Evolutionary conservation across 1,284 basidiomycete genomes (phyloP).

Genomic region (Microbotryum saponariae): DNA sequence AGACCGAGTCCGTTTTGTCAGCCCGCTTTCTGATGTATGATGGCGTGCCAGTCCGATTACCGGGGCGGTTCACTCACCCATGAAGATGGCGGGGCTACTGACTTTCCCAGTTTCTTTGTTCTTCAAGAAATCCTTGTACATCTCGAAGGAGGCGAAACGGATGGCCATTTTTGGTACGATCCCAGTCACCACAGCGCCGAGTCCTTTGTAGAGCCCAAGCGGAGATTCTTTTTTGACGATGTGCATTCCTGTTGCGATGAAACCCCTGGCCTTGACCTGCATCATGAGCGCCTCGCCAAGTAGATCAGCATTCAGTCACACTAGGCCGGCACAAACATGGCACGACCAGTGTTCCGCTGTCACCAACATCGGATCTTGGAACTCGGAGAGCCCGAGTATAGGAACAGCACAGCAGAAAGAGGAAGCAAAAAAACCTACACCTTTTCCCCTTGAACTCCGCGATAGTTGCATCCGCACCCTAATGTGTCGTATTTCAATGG

Average conservation of each 20-base stretch:
- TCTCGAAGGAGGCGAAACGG: conserved; percentile 94
- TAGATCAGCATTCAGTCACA: background rate
- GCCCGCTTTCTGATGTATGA: background rate
- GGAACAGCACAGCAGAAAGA: background rate
- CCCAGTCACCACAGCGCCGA: conserved; percentile 92
- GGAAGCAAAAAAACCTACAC: conserved; percentile 49
- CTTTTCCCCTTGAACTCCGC: conserved; percentile 62
- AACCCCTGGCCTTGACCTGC: conserved; percentile 84
- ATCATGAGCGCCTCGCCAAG: background rate
- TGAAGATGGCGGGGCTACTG: conserved; percentile 62
- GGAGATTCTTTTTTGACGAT: conserved; percentile 89
- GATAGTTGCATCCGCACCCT: conserved; percentile 44
- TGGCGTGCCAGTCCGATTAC: background rate
- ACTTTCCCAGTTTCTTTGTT: conserved; percentile 69
- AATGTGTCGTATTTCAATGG: too few species aligned
- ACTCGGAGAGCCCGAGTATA: background rate
- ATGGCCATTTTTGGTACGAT: conserved; percentile 99
- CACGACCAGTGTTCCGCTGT: background rate
- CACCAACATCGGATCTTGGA: background rate
- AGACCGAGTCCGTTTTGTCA: background rate
- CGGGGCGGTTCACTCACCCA: conserved; percentile 35
- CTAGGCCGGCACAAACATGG: background rate
- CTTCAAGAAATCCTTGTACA: conserved; percentile 78
- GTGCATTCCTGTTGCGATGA: conserved; percentile 81
- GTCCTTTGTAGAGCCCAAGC: conserved; percentile 89